Base-by-base conservation (phyloP, 176 grass and related monocot genomes). In the Hordeum vulgare region DNA sequence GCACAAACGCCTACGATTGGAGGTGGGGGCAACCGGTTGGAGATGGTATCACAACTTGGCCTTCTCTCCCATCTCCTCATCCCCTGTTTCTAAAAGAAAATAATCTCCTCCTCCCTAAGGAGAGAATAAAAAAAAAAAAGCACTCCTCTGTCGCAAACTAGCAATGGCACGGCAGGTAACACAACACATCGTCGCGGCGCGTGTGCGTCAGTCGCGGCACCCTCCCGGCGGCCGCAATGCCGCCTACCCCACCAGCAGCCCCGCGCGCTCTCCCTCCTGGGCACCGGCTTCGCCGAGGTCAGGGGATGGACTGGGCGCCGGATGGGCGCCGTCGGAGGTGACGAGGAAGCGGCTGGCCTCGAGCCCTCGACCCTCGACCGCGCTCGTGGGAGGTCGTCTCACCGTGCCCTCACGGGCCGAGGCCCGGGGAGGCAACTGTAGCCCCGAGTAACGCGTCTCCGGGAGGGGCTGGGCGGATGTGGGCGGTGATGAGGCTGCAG, bases 271-370 rank as follows among this genome's bases (percentile, higher is more conserved):
- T 20, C 33, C 26, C 85, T 75, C 53, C 11, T 25, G 9, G 24
- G 29, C 14, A 71, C 72, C 8, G 82, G 41, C 66, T 80, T 84
- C 9, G 53, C 66, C 33, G 80, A 81, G 4, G 10, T 6, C 21
- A 70, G 21, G 85, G 82, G 23, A 83, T 63, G 61, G 85, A 82
- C 14, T 88, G 79, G 69, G 59, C 65, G 20, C 49, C 39, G 72
- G 66, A 9, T 59, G 12, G 25, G 71, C 21, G n/a, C 66, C 36
- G 41, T 85, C 47, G 33, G 87, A 85, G 72, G 35, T 78, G 18
- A 28, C 24, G 59, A 63, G 24, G 76, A 58, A 45, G 53, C 68
- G 37, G 68, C 68, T 39, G n/a, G 15, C 36, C 20, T 51, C 71
- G 4, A 51, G 45, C 45, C 44, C 5, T 49, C 45, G 45, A 6